These are phyloP conservation scores for Penstemon eatonii DNA, from an alignment of 257 asterid genomes.

Conservation along the genomic window DNA sequence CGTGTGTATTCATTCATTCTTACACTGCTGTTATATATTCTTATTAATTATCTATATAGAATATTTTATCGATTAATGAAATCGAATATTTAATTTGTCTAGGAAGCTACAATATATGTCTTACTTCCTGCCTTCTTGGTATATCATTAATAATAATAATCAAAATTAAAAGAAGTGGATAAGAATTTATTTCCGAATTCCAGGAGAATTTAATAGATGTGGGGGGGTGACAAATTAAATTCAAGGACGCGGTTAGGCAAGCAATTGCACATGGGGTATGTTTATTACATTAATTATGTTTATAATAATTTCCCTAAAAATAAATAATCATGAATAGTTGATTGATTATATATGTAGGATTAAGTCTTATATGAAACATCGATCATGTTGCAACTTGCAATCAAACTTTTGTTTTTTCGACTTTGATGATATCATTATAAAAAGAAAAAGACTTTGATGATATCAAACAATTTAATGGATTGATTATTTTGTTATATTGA, in stretches of 20 bases:
- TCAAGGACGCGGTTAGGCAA: not conserved
- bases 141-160: conserved; percentile 7
- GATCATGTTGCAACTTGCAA: too few species aligned
- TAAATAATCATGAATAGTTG: too few species aligned
- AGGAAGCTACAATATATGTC: not conserved
- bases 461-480: too few species aligned
- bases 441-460: too few species aligned
- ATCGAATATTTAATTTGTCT: not conserved
- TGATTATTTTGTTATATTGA: too few species aligned
- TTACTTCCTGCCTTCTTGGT: conserved; percentile 22
- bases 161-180: not conserved
- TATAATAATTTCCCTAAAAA: too few species aligned
- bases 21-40: not conserved
- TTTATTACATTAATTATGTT: too few species aligned
- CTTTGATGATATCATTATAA: too few species aligned
- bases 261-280: conserved; percentile 9
- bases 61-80: not conserved
- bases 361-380: too few species aligned
- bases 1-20: not conserved
- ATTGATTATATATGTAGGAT: too few species aligned
- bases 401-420: too few species aligned
- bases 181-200: not conserved
- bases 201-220: not conserved
- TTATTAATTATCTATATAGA: not conserved
- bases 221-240: not conserved